Percentiles rank a stretch among this genome's conserved stretches.
Evolutionary conservation across 2,329 filamentous ascomycete genomes (phyloP).

Genomic region (Blastomyces parvus): DNA sequence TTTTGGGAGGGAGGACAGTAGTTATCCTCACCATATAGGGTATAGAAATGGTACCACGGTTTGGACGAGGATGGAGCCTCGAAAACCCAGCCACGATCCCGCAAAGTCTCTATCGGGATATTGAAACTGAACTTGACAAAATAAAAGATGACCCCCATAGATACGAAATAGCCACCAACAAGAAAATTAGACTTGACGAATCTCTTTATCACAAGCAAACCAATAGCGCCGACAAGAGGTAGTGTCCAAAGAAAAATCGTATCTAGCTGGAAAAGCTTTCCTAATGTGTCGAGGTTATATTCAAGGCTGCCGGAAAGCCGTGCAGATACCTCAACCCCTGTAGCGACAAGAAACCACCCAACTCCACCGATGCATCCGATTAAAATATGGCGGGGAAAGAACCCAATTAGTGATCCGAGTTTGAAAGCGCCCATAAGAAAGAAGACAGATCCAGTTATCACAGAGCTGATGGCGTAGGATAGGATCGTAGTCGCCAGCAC

Average conservation of each 20-base stretch:
- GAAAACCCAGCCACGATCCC: constrained; percentile 80
- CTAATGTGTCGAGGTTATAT: constrained; percentile 67
- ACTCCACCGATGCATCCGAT: constrained; percentile 97
- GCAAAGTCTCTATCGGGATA: constrained; percentile 57
- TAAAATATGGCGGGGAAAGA: constrained; percentile 91
- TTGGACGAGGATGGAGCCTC: constrained; percentile 71
- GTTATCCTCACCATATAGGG: constrained; percentile 67
- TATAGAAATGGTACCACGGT: constrained; percentile 97
- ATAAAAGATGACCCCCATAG: constrained; percentile 56
- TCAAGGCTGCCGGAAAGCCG: constrained; percentile 75
- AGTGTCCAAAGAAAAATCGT: constrained; percentile 75
- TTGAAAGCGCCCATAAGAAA: constrained; percentile 80
- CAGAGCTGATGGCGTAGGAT: constrained; percentile 78
- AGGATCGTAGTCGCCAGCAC: constrained; percentile 92
- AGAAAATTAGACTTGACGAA: constrained; percentile 75
- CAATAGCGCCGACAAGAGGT: constrained; percentile 64
- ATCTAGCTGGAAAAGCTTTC: constrained; percentile 61
- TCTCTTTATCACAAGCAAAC: constrained; percentile 66
- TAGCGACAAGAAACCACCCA: constrained; percentile 86
- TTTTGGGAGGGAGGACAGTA: constrained; percentile 1
- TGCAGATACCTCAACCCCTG: constrained; percentile 87
- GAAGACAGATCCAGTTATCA: constrained; percentile 85
- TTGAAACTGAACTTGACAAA: constrained; percentile 43
- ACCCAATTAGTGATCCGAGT: constrained; percentile 86
- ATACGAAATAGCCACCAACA: constrained; percentile 76